A percentile compares a stretch with the other conserved stretches of the same genome.
Evolutionary conservation across 441 rosid genomes (phyloP).

Genomic region (Syzygium syzygioides): DNA sequence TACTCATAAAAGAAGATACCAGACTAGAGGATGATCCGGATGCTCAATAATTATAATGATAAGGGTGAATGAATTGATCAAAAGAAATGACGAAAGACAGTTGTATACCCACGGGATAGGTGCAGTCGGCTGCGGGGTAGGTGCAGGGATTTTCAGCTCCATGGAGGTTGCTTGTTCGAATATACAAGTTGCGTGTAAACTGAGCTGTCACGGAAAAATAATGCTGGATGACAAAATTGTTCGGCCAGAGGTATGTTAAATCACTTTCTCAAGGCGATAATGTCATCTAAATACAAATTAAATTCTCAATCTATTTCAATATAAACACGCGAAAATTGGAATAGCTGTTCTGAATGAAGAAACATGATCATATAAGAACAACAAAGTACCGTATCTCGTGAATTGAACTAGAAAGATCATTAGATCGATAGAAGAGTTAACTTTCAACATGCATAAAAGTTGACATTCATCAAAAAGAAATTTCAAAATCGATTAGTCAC

Average conservation of each 20-base stretch:
- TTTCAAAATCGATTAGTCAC: neutral
- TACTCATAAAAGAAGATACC: neutral
- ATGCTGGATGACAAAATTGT: neutral
- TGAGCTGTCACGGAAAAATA: neutral
- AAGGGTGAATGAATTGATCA: neutral
- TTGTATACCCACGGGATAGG: accelerated
- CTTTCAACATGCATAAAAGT: neutral
- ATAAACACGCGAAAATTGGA: neutral
- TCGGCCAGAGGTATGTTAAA: neutral
- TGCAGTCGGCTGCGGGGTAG: neutral
- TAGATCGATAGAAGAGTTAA: neutral
- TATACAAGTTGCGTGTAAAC: neutral
- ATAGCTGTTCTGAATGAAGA: neutral
- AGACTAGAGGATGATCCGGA: neutral
- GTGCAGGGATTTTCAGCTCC: neutral
- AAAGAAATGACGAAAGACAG: neutral
- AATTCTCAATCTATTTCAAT: neutral
- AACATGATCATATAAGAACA: neutral
- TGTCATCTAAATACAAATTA: neutral
- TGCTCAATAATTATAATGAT: neutral
- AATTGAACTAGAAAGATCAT: neutral
- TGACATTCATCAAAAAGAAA: neutral
- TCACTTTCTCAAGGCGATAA: neutral
- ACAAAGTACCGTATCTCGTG: neutral
- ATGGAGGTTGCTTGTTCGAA: neutral